These are phyloP conservation scores for Histomonas meleagridis DNA, from an alignment of 208 protist species.

Conservation along the genomic window DNA sequence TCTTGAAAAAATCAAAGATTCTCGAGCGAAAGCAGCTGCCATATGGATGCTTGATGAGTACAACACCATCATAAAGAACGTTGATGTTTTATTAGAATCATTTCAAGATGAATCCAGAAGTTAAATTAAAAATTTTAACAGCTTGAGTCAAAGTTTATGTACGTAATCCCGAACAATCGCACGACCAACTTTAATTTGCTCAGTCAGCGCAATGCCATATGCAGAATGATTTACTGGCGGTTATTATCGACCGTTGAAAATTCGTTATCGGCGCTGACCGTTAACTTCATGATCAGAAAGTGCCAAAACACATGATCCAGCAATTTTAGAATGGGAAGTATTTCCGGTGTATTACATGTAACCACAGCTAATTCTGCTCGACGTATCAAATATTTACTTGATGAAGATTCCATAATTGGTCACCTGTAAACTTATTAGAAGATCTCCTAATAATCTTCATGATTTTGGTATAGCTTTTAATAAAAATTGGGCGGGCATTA, in stretches of 20 bases:
- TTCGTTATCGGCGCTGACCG: too few species aligned
- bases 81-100: not conserved
- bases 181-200: not conserved
- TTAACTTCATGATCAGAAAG: too few species aligned
- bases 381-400: not conserved
- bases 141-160: conserved; percentile 17
- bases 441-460: too few species aligned
- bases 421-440: too few species aligned
- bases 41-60: conserved; percentile 33
- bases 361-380: not conserved
- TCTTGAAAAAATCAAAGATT: conserved; percentile 56
- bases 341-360: conserved; percentile 19
- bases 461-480: not conserved
- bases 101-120: conserved; percentile 19
- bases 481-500: not conserved
- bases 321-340: conserved; percentile 7
- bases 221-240: conserved; percentile 15
- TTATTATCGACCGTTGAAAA: not conserved
- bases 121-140: conserved; percentile 17
- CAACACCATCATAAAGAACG: not conserved
- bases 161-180: not conserved
- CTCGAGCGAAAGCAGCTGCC: not conserved
- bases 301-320: not conserved
- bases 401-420: too few species aligned
- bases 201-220: not conserved